Base-by-base conservation (phyloP, 331 rosid genomes). In the Cydonia oblonga region DNA sequence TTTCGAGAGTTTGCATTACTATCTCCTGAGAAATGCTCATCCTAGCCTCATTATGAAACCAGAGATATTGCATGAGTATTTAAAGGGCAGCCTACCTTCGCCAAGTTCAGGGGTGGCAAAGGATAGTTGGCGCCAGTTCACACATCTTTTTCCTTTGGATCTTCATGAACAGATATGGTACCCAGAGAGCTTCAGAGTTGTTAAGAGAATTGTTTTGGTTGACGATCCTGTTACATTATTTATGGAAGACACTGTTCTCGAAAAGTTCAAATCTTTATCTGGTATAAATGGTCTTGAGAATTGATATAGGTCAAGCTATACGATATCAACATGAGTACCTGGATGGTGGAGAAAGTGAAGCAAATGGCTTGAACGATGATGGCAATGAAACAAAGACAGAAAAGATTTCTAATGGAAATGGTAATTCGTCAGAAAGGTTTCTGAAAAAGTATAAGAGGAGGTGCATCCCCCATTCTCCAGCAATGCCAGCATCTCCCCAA, bases 81-180 rank as follows among this genome's bases (percentile, higher is more conserved):
- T 90, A 5, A 86, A 79, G 80, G 93, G 90, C 18, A 76, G 63
- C 13, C 81, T 84, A 54, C 22, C 32, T 14, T 79, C 78, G 49
- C 77, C 83, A 54, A 61, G 57, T 33, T 60, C 76, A 12, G 80
- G 46, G 58, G 79, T 64, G 20, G 42, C 26, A 0, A 68, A 70
- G 70, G 83, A 82, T 25, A 49, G 74, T 60, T 23, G 44, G 70
- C 91, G 1, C 52, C 52, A 90, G 81, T 90, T 90, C 81, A 85
- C 87, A 1, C 73, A 72, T 46, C 30, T 90, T 70, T 88, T 86
- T 58, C 93, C 96, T 76, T 75, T 78, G 80, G 73, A 70, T 76
- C 87, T 88, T 75, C 93, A 90, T 77, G 66, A 61, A 60, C 96
- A 90, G 83, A 84, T 81, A 71, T 88, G 93, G 96, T 83, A 74